Base-by-base conservation (phyloP, 1,139 yeast genomes). In the Magnusiomyces ingens region DNA sequence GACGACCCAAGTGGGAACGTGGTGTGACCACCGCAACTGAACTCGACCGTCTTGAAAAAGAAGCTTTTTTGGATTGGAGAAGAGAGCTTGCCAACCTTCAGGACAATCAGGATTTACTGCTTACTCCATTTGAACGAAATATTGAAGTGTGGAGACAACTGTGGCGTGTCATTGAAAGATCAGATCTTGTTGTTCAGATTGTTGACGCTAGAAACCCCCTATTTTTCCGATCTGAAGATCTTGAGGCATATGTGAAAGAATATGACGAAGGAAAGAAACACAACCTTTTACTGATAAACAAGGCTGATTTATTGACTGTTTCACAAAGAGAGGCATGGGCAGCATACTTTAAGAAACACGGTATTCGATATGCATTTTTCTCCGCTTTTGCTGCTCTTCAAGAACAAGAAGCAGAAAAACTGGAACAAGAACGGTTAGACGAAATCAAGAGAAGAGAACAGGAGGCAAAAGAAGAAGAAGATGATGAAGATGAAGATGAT, bases 141-240 rank as follows among this genome's bases (percentile, higher is more conserved):
- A 76, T 94, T 61, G 97, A 93, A 74, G 98, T 94, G 57, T 94
- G 99, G 99, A 83, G 94, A 68, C 99, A 94, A 71, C 75, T 94
- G 61, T 94, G 99, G 99, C 79, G 99, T 72, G 99, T 94, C 51
- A 89, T 91, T 17, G 99, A 94, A 69, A 80, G 99, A 66, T 86
- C 94, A 49, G 97, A 93, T 70, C 76, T 94, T 63, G 81, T 94
- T 48, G 98, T 94, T 3, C 99, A 94, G 68, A 94, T 94, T 73
- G 99, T 93, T 36, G 99, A 94, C 73, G 98, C 98, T 8, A 79
- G 99, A 71, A 90, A 88, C 66, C 99, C 99, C 2, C 72, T 91
- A 56, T 76, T 90, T 58, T 94, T 89, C 74, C 79, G 98, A 67
- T 90, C 97, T 1, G 80, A 81, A 37, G 99, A 94, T 71, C 77